phyloP scores from a whole-genome alignment of 2,329 filamentous ascomycete species.

The Byssothecium circinans region DNA sequence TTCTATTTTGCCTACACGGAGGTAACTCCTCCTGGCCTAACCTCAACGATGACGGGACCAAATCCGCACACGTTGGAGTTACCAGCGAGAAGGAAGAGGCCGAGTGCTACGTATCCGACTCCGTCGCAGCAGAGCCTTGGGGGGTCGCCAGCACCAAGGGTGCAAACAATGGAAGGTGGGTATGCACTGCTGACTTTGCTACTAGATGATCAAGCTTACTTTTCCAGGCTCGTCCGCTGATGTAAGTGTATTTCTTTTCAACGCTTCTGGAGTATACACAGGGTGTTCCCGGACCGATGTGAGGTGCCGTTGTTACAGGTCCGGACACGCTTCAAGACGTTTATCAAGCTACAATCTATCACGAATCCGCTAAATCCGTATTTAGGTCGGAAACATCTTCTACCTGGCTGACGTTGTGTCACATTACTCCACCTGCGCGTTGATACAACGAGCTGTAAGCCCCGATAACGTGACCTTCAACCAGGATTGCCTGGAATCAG shows the following conservation, averaged over 20 bases:
- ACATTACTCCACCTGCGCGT: constrained; percentile 36
- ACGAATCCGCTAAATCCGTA: no score
- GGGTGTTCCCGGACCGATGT: no score
- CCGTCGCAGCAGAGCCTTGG: not conserved
- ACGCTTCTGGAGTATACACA: no score
- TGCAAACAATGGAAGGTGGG: not conserved
- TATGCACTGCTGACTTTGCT: constrained; percentile 4
- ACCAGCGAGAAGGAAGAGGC: not conserved
- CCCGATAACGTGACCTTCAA: constrained; percentile 36
- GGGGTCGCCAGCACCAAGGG: not conserved
- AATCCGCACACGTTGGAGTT: not conserved
- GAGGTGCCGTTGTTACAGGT: no score
- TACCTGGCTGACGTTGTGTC: constrained; percentile 36
- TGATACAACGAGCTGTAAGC: constrained; percentile 37
- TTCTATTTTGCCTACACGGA: constrained; percentile 3
- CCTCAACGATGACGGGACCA: not conserved
- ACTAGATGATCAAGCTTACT: constrained; percentile 11
- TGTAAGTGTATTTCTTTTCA: constrained; percentile 1
- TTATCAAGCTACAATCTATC: no score
- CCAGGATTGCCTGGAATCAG: constrained; percentile 34
- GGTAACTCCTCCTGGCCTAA: not conserved
- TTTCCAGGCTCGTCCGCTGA: constrained; percentile 14
- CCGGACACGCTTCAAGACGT: no score
- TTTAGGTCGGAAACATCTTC: constrained; percentile 29
- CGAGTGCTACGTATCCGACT: not conserved